Evolutionary conservation across 129 eudicot genomes (phyloP).

Genomic region (Flaveria sonorensis): DNA sequence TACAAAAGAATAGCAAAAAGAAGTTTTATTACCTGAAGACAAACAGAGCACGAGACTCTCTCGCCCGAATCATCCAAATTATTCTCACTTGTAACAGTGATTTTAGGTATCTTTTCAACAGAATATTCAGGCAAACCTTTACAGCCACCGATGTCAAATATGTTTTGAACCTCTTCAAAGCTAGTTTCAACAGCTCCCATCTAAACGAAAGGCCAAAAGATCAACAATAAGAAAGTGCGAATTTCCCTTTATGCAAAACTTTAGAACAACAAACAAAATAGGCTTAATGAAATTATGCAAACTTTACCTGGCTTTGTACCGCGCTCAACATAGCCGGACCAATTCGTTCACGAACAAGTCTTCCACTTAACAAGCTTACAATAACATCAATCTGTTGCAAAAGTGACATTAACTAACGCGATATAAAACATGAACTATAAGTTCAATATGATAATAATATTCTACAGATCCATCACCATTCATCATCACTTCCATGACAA

Average conservation of each 20-base stretch:
- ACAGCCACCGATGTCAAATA: conserved; percentile 77
- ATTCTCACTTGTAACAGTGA: conserved; percentile 62
- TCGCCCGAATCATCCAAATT: conserved; percentile 87
- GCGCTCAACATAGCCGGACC: conserved; percentile 99
- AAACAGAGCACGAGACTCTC: conserved; percentile 79
- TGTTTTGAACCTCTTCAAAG: conserved; percentile 75
- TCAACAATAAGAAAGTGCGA: background rate
- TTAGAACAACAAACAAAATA: background rate
- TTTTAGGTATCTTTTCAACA: conserved; percentile 83
- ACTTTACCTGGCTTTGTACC: conserved; percentile 90
- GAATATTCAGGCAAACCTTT: conserved; percentile 83
- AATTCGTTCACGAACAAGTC: conserved; percentile 96
- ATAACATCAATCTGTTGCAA: conserved; percentile 80
- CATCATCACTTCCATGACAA: conserved; percentile 26
- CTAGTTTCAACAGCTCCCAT: conserved; percentile 98
- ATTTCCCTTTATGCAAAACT: no score
- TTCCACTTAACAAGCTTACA: conserved; percentile 89
- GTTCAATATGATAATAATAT: background rate
- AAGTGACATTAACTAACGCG: conserved; percentile 6
- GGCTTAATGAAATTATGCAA: background rate
- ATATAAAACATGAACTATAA: background rate
- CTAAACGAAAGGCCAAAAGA: conserved; percentile 37
- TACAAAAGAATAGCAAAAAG: background rate
- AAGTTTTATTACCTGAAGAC: conserved; percentile 73
- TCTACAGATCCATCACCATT: conserved; percentile 23